phyloP scores from a whole-genome alignment of 1,284 basidiomycete species.

The Cronartium ribicola region DNA sequence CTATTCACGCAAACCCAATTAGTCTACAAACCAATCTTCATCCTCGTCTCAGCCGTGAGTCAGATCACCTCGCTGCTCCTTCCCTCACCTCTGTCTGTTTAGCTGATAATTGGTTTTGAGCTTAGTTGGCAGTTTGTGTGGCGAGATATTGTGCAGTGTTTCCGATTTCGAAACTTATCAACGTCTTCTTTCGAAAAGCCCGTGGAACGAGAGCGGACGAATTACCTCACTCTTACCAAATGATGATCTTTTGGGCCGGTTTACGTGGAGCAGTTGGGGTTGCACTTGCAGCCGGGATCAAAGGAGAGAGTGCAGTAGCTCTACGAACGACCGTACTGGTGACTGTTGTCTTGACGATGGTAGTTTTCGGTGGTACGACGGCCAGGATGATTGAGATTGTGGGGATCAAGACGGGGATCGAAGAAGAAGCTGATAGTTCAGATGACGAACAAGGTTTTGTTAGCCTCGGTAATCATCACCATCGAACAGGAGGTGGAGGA shows the following conservation, averaged over 20 bases:
- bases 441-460: conserved; percentile 62
- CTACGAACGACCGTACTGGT: conserved; percentile 90
- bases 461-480: conserved; percentile 49
- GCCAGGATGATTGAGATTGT: conserved; percentile 93
- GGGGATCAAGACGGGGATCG: conserved; percentile 88
- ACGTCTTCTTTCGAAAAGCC: conserved; percentile 70
- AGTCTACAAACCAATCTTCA: conserved; percentile 94
- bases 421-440: conserved; percentile 74
- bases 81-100: background rate
- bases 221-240: conserved; percentile 84
- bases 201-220: conserved; percentile 80
- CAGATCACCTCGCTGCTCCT: background rate
- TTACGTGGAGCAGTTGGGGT: conserved; percentile 94
- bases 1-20: conserved; percentile 84
- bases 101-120: conserved; percentile 5
- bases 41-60: conserved; percentile 70
- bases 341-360: conserved; percentile 89
- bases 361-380: conserved; percentile 94
- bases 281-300: conserved; percentile 90
- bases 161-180: conserved; percentile 91
- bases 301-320: conserved; percentile 81
- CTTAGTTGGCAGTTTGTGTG: conserved; percentile 74
- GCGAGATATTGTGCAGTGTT: conserved; percentile 95
- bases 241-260: conserved; percentile 95
- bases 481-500: too few species aligned